Conservation (phyloP, 2,329 filamentous ascomycete genomes). For the Trichoderma polysporum region DNA sequence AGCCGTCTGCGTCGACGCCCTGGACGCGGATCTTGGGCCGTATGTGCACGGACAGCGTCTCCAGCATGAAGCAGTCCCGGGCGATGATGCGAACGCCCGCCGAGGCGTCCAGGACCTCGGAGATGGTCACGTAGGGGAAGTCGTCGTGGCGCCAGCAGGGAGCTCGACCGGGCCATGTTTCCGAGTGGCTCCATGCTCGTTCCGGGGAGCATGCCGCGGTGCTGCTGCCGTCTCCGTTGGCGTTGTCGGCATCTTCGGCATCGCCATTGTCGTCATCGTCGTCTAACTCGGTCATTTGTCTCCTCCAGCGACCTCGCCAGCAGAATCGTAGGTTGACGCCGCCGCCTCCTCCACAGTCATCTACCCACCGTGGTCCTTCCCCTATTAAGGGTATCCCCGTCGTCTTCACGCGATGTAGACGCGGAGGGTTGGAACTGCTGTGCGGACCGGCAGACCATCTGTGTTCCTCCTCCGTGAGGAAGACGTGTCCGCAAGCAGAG, state of each 20-base stretch:
- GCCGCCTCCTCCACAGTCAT: constrained; percentile 46
- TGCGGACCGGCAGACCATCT: constrained; percentile 49
- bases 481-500: constrained; percentile 41
- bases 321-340: constrained; percentile 42
- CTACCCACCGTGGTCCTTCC: constrained; percentile 50
- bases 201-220: not conserved
- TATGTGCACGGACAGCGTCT: constrained; percentile 46
- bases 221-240: too few relatives aligned
- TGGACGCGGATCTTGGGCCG: constrained; percentile 40
- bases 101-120: constrained; percentile 43
- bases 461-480: constrained; percentile 57
- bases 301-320: constrained; percentile 32
- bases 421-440: constrained; percentile 40
- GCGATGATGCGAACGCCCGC: constrained; percentile 49
- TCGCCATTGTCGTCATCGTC: not conserved
- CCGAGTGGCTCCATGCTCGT: not conserved
- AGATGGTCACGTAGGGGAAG: constrained; percentile 51
- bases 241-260: not conserved
- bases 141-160: constrained; percentile 57
- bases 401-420: constrained; percentile 46
- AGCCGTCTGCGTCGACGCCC: constrained; percentile 24
- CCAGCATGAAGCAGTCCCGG: constrained; percentile 48
- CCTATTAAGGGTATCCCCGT: constrained; percentile 55
- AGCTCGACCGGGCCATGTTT: constrained; percentile 24
- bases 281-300: not conserved